Base-by-base conservation (phyloP, 192 early-diverging fungal species). In the Entomortierella parvispora region DNA sequence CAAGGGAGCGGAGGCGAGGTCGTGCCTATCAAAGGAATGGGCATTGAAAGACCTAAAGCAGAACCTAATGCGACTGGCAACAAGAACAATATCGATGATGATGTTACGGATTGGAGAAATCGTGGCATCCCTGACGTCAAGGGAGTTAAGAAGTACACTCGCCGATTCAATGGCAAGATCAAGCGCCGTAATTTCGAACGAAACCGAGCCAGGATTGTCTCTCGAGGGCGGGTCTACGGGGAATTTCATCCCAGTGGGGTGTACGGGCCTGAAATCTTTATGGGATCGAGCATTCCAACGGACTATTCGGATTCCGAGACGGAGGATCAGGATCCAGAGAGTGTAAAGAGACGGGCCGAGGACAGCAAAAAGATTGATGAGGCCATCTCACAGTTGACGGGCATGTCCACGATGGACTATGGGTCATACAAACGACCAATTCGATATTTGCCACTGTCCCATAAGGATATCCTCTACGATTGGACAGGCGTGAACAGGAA, bases 121-220 rank as follows among this genome's bases (percentile, higher is more conserved):
- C 51, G n/a, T 22, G 28, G 50, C 1, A 18, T 71, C 25, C 45
- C 45, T 7, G 29, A 53, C 23, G 61, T 71, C 46, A 63, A 57
- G 42, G 71, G 71, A 2, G 71, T 74, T 22, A 60, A 66, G 17
- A 74, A 74, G 33, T 74, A 74, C 44, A 66, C 63, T 22, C 62
- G 71, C 12, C 62, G 58, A n/a, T 61, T 55, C 33, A 60, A 74
- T 43, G 63, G 63, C 34, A 55, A 49, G 43, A 37, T 52, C 6
- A 62, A 49, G 23, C 59, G 69, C 5, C 52, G 52, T 8, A 63
- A 71, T 37, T 63, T 57, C 43, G 60, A 56, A 17, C 50, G 47
- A 25, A 33, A 25, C 37, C 20, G n/a, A 18, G 29, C 33, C 0
- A n/a, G 32, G 15, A 20, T 7, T 14, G 46, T 6, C 18, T 22